Evolutionary conservation across 192 early-diverging fungal species (phyloP).

Genomic region (Coemansia javaensis): DNA sequence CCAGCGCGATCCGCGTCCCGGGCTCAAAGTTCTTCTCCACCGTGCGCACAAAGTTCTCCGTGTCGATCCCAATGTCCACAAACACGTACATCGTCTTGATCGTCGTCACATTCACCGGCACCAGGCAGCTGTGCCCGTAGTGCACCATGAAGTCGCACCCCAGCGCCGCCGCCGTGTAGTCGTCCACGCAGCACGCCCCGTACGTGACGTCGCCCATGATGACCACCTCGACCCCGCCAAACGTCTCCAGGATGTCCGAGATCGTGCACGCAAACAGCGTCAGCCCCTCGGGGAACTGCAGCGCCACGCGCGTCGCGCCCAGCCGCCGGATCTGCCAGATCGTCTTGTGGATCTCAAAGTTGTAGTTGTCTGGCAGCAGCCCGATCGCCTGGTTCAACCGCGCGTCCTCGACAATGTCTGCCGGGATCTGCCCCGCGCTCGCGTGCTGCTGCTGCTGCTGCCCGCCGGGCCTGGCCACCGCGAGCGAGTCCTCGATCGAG

Average conservation of each 20-base stretch:
- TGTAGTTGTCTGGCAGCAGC: conserved; percentile 90
- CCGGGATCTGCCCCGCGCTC: conserved; percentile 72
- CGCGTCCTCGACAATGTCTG: conserved; percentile 75
- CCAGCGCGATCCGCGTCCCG: conserved; percentile 71
- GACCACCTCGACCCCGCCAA: conserved; percentile 77
- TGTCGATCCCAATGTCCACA: conserved; percentile 97
- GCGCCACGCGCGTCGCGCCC: conserved; percentile 75
- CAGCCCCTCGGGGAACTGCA: conserved; percentile 97
- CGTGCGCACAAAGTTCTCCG: conserved; percentile 86
- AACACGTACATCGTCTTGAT: conserved; percentile 98
- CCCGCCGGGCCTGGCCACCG: conserved; percentile 22
- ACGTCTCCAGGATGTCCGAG: conserved; percentile 83
- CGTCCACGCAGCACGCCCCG: conserved; percentile 98
- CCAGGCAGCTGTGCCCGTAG: conserved; percentile 96
- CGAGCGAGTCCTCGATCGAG: conserved; percentile 45
- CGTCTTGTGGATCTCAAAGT: conserved; percentile 98
- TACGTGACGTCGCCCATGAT: conserved; percentile 99
- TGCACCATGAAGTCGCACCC: conserved; percentile 98
- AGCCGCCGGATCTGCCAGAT: conserved; percentile 80
- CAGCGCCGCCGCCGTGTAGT: conserved; percentile 85
- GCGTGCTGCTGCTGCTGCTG: conserved; percentile 6
- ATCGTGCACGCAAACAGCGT: conserved; percentile 92
- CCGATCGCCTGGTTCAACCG: conserved; percentile 80
- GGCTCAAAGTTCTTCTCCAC: conserved; percentile 79
- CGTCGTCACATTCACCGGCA: conserved; percentile 90